Conservation (phyloP, 257 asterid species). For the Nyctanthes arbortristis region DNA sequence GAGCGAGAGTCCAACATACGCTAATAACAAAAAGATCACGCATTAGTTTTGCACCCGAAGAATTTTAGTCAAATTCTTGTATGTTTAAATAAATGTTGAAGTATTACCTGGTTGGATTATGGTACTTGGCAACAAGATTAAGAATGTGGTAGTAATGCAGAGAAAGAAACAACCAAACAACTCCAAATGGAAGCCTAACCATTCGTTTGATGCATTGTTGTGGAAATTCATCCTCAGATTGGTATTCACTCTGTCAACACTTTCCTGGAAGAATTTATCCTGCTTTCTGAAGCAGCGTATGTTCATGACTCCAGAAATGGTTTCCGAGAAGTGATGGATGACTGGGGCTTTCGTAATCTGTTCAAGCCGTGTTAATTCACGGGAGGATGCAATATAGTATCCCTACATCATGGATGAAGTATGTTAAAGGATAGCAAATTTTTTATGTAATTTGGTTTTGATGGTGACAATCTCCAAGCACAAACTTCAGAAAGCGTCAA, state of each 20-base stretch:
- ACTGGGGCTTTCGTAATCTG: constrained; percentile 71
- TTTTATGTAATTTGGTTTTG: too few species aligned
- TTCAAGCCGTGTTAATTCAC: constrained; percentile 70
- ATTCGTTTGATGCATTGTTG: constrained; percentile 67
- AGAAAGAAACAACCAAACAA: constrained; percentile 57
- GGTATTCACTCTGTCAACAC: constrained; percentile 49
- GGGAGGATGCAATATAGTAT: constrained; percentile 63
- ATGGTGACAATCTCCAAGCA: too few species aligned
- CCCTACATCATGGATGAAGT: constrained; percentile 38
- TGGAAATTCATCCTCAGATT: constrained; percentile 65
- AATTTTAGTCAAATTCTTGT: neutral
- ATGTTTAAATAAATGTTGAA: neutral
- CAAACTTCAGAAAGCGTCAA: too few species aligned
- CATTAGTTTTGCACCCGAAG: neutral
- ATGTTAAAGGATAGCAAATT: neutral
- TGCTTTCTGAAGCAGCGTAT: constrained; percentile 63
- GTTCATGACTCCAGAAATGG: constrained; percentile 65
- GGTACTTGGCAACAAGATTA: constrained; percentile 58
- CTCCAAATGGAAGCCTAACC: constrained; percentile 83
- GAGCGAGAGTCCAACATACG: constrained; percentile 62
- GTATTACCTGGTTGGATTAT: constrained; percentile 58
- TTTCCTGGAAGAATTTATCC: constrained; percentile 48
- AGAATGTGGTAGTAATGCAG: constrained; percentile 46
- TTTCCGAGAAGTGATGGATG: constrained; percentile 76
- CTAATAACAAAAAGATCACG: constrained; percentile 24